A percentile compares a stretch with the other conserved stretches of the same genome.
phyloP scores from a whole-genome alignment of 208 protist genomes.

The Willaertia magna region DNA sequence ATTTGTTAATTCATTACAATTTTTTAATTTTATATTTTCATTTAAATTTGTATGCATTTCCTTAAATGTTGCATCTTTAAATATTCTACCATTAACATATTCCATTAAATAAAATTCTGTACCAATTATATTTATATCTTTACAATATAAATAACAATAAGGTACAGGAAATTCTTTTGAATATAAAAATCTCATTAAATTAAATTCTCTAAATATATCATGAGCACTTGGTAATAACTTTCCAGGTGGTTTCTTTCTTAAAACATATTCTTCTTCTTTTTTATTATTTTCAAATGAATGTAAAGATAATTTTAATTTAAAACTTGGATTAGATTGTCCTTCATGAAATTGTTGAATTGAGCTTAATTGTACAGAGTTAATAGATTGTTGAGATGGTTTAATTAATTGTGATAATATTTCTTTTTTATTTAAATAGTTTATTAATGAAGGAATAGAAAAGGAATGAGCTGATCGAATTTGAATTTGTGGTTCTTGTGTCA shows the following conservation, averaged over 20 bases:
- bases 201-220: conserved; percentile 52
- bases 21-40: neutral
- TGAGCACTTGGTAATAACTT: conserved; percentile 47
- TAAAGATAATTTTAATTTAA: neutral
- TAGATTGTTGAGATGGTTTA: too few species aligned
- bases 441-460: too few species aligned
- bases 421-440: too few species aligned
- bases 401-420: too few species aligned
- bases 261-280: conserved; percentile 25
- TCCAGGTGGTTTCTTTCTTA: conserved; percentile 51
- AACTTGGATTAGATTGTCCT: neutral
- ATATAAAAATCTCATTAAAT: conserved; percentile 19
- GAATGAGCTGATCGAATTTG: too few species aligned
- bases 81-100: conserved; percentile 38
- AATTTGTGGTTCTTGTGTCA: too few species aligned
- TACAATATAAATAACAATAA: conserved; percentile 28
- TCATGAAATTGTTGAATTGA: neutral
- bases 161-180: conserved; percentile 39
- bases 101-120: conserved; percentile 53
- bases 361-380: too few species aligned
- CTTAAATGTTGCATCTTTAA: conserved; percentile 22
- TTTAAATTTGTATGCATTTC: neutral
- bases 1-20: neutral
- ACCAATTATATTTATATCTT: conserved; percentile 47
- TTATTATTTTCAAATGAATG: neutral